Evolutionary conservation across 495 filamentous ascomycete species (phyloP), one percentile per base, ranked within the genome.

Genomic region (Xanthoparmelia taractica): DNA sequence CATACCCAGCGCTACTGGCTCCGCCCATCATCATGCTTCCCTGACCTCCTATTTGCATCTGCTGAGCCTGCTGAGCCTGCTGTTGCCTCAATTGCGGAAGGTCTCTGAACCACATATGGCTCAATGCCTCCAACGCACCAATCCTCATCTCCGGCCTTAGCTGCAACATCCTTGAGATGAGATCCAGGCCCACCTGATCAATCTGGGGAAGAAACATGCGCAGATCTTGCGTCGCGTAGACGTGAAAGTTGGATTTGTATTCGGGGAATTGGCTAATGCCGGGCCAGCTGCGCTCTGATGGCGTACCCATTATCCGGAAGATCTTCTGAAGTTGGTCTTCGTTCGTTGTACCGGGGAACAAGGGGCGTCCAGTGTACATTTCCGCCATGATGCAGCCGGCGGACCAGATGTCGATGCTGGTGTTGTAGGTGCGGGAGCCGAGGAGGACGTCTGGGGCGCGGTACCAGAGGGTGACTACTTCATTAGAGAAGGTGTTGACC

Each of bases 331-430:
- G 84, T 73, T 97, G 92, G 74, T 97, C 92, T 73, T 97, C 92
- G 73, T 97, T 97, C 27, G 92, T 95, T 2, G 92, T 97, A 47
- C 92, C 92, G 0, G 92, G 92, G 77, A 97, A 97, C 17, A 97
- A 80, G 0, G 92, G 92, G 4, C 93, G 84, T 17, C 92, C 93
- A 0, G 91, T 95, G 74, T 91, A 96, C 88, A 97, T 94, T 77
- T 97, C 92, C 17, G 92, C 93, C 92, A 97, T 97, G 79, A 97
- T 97, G 73, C 92, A 97, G 45, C 92, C 92, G 18, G 92, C 92
- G 25, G 88, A 92, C 92, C 92, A 97, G 76, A 97, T 97, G 70
- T 97, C 92, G 77, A 97, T 97, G 76, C 89, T 93, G 31, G 92
- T 97, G 74, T 95, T 97, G 75, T 97, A 97, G 43, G 93, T 96